Conservation (phyloP, 345 rosid genomes). For the Alliaria petiolata region DNA sequence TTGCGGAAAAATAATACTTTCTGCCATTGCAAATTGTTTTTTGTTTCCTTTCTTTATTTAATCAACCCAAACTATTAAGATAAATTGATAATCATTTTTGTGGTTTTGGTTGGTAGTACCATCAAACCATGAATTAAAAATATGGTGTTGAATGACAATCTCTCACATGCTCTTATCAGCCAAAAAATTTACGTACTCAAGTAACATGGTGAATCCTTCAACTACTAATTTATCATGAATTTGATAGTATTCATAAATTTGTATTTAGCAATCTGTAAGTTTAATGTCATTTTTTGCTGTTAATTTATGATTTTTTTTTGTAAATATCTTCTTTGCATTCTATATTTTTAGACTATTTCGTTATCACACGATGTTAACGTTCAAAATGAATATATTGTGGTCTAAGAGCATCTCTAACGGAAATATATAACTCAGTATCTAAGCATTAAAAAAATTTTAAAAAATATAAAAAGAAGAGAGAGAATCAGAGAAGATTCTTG, state of each 20-base stretch:
- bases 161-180: neutral
- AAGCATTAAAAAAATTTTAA: too few species aligned
- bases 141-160: neutral
- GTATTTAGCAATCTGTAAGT: too few species aligned
- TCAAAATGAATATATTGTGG: neutral
- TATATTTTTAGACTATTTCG: neutral
- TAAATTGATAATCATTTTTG: neutral
- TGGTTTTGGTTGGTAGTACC: slow-evolving; percentile 8
- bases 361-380: neutral
- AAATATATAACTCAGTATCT: too few species aligned
- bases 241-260: neutral
- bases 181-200: neutral
- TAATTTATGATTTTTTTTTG: too few species aligned
- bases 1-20: slow-evolving; percentile 17
- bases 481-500: too few species aligned
- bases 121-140: neutral
- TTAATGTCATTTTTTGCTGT: neutral
- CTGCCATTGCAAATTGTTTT: neutral
- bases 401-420: too few species aligned
- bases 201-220: neutral
- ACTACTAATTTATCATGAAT: neutral
- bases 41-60: neutral
- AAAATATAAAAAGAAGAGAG: neutral
- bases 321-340: neutral
- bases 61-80: neutral